Base-by-base conservation (phyloP, 495 filamentous ascomycete species). In the Parmelia sp. region DNA sequence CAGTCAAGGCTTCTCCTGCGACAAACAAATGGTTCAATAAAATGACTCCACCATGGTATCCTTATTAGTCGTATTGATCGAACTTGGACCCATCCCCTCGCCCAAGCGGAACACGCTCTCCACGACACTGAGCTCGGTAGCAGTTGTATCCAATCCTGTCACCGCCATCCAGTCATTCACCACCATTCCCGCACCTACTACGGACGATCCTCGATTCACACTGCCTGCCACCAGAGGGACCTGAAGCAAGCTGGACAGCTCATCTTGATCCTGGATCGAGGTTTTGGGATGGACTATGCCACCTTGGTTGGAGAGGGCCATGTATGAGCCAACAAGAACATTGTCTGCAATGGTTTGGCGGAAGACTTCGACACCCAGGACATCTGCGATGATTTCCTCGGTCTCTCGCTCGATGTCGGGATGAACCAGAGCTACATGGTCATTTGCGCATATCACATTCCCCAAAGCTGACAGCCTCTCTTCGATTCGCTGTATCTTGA, bases 151-250 rank as follows among this genome's bases (percentile, higher is more conserved):
- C 55, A 97, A 78, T 14, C 94, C 91, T 4, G 92, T 95, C n/a
- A 98, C 90, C 12, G 94, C 95, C 77, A 97, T 83, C 94, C 94
- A 97, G 79, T 98, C 94, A 73, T 98, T 98, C 62, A 98, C 94
- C 14, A 98, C 94, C 90, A 97, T 96, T 31, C 94, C 94, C 15
- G 94, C 94, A 31, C 94, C 94, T 37, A 98, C 91, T n/a, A 97
- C 92, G 49, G 90, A 84, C 65, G 85, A 89, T 40, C 94, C 95
- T 63, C 94, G 84, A 77, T 98, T 98, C 27, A 98, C 88, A 71
- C 84, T 89, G 37, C 94, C 94, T 0, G 94, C 94, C 4, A 98
- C 94, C 3, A 98, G 84, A 14, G 94, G 94, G 57, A 98, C 92
- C 77, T 97, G 94, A 67, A 98, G 83, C 72, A 98, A 79, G 68